phyloP scores from a whole-genome alignment of 1,284 basidiomycete genomes.

The Moesziomyces sp. region DNA sequence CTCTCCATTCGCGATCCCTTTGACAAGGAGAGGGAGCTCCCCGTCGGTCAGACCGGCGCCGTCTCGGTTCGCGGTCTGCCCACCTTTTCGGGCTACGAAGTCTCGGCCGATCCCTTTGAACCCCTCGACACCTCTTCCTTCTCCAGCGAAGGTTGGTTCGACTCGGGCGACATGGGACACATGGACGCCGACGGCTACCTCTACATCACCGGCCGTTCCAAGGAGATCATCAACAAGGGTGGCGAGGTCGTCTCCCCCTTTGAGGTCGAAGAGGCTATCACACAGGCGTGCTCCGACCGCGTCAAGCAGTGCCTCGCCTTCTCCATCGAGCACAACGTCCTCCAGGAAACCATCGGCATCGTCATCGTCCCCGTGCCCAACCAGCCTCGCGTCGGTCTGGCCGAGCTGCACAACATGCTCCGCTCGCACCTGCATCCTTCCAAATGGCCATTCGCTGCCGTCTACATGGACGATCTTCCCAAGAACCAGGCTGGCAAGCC shows the following conservation, averaged over 20 bases:
- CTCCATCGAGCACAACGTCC: conserved; percentile 66
- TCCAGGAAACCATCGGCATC: conserved; percentile 68
- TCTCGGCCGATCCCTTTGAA: conserved; percentile 54
- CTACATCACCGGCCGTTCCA: conserved; percentile 67
- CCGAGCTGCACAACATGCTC: conserved; percentile 67
- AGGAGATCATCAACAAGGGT: conserved; percentile 68
- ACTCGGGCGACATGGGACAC: conserved; percentile 68
- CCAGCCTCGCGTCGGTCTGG: conserved; percentile 66
- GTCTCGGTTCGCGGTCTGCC: conserved; percentile 66
- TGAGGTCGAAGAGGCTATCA: conserved; percentile 67
- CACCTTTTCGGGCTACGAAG: conserved; percentile 66
- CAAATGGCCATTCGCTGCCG: conserved; percentile 67
- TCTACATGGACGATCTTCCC: conserved; percentile 68
- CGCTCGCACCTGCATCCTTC: conserved; percentile 66
- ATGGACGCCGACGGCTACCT: conserved; percentile 68
- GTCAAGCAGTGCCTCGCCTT: conserved; percentile 67
- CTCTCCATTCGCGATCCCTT: conserved; percentile 66
- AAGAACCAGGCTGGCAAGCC: conserved; percentile 68
- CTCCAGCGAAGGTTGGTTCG: conserved; percentile 67
- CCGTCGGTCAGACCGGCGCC: conserved; percentile 64
- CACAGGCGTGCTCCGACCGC: conserved; percentile 64
- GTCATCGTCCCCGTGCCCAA: conserved; percentile 66
- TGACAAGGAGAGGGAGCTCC: conserved; percentile 63
- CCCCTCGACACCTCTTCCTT: conserved; percentile 65
- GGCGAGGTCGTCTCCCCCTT: conserved; percentile 68